phyloP scores from a whole-genome alignment of 2,329 filamentous ascomycete genomes.

The Exophiala bonariae region DNA sequence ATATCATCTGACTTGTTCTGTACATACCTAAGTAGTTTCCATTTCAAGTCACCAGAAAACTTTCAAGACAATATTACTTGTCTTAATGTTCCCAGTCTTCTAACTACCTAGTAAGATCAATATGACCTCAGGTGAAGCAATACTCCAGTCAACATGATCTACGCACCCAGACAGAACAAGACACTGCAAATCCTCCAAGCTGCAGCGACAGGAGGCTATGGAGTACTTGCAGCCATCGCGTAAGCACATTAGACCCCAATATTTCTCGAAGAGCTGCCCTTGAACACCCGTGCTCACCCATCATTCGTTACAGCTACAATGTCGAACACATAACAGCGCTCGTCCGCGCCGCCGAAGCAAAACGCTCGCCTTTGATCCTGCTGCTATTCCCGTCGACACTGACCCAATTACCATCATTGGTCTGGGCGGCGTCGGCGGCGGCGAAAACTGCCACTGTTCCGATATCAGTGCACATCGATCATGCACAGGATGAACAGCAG shows the following conservation, averaged over 20 bases:
- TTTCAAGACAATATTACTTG: too few species aligned
- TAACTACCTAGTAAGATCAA: too few species aligned
- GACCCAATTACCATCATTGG: slow-evolving; percentile 59
- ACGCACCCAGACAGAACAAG: slow-evolving; percentile 13
- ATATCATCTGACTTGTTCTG: too few species aligned
- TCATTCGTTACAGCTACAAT: slow-evolving; percentile 52
- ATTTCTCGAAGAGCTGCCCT: slow-evolving; percentile 7
- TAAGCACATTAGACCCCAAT: too few species aligned
- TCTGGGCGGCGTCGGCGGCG: slow-evolving; percentile 57
- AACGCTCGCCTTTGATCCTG: slow-evolving; percentile 67
- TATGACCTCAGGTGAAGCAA: too few species aligned
- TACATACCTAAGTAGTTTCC: too few species aligned
- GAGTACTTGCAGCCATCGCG: slow-evolving; percentile 12
- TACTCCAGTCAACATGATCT: too few species aligned
- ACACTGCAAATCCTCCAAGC: slow-evolving; percentile 27
- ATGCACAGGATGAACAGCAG: slow-evolving; percentile 63
- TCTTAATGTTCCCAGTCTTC: too few species aligned
- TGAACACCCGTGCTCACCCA: slow-evolving; percentile 5
- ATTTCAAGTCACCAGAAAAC: too few species aligned
- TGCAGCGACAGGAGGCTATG: slow-evolving; percentile 22
- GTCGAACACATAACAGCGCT: slow-evolving; percentile 69
- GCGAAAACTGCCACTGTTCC: slow-evolving; percentile 60
- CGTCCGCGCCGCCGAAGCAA: slow-evolving; percentile 67
- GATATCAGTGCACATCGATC: slow-evolving; percentile 65
- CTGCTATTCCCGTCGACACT: slow-evolving; percentile 75